A percentile compares a stretch with the other conserved stretches of the same genome.
These are phyloP conservation scores for Phoma herbarum DNA, from an alignment of 2,329 filamentous ascomycete species.

Conservation along the genomic window DNA sequence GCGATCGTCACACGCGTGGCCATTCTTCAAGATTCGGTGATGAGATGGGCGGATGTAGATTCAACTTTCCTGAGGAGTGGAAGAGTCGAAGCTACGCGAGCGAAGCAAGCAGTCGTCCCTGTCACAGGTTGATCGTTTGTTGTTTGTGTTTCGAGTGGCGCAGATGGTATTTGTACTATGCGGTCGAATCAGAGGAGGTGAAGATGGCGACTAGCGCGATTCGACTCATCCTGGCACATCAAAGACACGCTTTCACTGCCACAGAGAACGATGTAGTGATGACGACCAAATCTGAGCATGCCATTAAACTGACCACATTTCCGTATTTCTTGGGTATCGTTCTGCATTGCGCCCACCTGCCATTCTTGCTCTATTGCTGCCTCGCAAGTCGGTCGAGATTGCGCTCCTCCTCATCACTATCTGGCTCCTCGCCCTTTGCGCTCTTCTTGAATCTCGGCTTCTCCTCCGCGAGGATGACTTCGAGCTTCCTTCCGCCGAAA, in stretches of 20 bases:
- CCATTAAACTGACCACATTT: neutral
- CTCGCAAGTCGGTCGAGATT: constrained; percentile 21
- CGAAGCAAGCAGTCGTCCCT: neutral
- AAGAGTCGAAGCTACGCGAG: neutral
- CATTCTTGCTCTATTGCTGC: constrained; percentile 8
- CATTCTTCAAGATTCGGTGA: neutral
- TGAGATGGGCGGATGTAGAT: neutral
- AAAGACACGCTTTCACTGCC: constrained; percentile 5
- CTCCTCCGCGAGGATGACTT: constrained; percentile 38
- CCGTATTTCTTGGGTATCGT: neutral
- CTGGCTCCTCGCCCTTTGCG: constrained; percentile 26
- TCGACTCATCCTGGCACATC: constrained; percentile 18
- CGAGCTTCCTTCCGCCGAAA: constrained; percentile 30
- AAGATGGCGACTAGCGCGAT: constrained; percentile 5
- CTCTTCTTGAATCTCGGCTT: constrained; percentile 46
- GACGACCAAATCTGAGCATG: neutral
- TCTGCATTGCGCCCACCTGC: neutral
- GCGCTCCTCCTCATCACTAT: constrained; percentile 40
- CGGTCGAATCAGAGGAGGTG: constrained; percentile 3
- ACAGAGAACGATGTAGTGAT: neutral
- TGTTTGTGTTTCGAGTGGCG: neutral
- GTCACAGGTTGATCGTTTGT: neutral
- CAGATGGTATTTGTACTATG: constrained; percentile 12
- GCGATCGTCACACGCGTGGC: constrained; percentile 43
- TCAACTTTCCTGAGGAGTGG: neutral